Evolutionary conservation across 2,329 filamentous ascomycete genomes (phyloP), one percentile per base, ranked within the genome.

Genomic region (Aspergillus tanneri): DNA sequence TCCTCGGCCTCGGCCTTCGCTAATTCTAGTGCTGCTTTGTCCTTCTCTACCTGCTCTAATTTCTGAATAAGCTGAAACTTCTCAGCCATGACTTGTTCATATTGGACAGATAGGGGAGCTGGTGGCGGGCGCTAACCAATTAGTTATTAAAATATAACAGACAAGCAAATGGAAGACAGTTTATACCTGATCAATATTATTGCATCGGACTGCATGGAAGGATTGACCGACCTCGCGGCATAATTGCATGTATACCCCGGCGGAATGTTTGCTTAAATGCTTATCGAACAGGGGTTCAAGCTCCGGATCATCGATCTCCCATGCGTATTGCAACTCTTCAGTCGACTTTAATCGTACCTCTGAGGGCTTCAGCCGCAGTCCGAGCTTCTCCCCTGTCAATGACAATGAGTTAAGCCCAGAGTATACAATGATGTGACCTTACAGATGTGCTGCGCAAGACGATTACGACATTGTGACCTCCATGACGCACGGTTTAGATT

Each of bases 201-300:
- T n/a, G 27, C 27, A 30, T 10, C 23, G 22, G n/a, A 30, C 27
- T 12, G 50, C 46, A 23, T 19, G 38, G 32, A 53, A 53, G 12
- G 25, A 42, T 27, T 49, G 25, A 7, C 50, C 50, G 12, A 49
- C 50, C 43, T 46, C 43, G n/a, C 28, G 34, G 35, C 36, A 46
- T 27, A 52, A 14, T 36, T 46, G 30, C 14, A 76, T 76, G 40
- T 53, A 53, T 5, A 44, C 47, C 10, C 47, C 47, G 12, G 50
- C 43, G 19, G 51, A 53, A 32, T 53, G 47, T 32, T 50, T 50
- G 28, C 51, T 53, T 10, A 53, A 40, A 21, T 53, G 39, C 9
- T 43, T 52, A 9, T 49, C 27, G 38, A 52, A 52, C 7, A 52
- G 21, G 1, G 43, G 11, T 18, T 48, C 35, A 9, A 55, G 25